Evolutionary conservation across 2,329 filamentous ascomycete genomes (phyloP), one percentile per base, ranked within the genome.

Genomic region (Dothideomycetes sp.): DNA sequence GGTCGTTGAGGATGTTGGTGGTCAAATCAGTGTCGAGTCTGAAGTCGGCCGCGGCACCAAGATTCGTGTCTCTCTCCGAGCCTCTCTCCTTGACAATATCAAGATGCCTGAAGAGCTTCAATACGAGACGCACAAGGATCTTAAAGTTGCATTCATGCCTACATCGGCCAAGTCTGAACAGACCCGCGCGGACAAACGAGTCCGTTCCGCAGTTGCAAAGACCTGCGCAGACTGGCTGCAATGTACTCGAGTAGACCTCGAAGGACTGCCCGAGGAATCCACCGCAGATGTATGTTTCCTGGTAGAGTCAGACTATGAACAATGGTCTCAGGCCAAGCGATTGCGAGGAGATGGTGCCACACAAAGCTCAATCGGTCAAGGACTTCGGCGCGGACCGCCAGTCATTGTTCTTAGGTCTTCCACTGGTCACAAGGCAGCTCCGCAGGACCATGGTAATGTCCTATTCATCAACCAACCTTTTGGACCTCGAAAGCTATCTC

Each of bases 21-120:
- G 49, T 3, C 44, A 40, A 3, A 50, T 60, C n/a, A 18, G 48
- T 1, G 44, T 58, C 2, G 40, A 52, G 9, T 58, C 54, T 45
- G 46, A 50, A 30, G 31, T 44, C 3, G 47, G 43, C 7, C 43
- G 49, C 29, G 54, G 53, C 8, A 50, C 51, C 5, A 48, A 47
- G n/a, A 45, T 52, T 11, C 19, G 32, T 12, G 40, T 42, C 2
- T 34, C 31, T 3, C 32, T 38, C 40, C 5, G 27, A 4, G 31
- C 35, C 3, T 9, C 16, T 11, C 33, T 42, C 9, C 29, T 34
- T 15, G 39, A 37, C n/a, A 30, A 38, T 17, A 19, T 8, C 2
- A 31, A 42, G 10, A 22, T 19, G 14, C 17, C 29, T 5, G 22
- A 31, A 5, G n/a, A 36, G 2, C 15, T 41, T 17, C 35, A 35